Conservation (phyloP, 129 eudicot genomes). For the Lactuca saligna region DNA sequence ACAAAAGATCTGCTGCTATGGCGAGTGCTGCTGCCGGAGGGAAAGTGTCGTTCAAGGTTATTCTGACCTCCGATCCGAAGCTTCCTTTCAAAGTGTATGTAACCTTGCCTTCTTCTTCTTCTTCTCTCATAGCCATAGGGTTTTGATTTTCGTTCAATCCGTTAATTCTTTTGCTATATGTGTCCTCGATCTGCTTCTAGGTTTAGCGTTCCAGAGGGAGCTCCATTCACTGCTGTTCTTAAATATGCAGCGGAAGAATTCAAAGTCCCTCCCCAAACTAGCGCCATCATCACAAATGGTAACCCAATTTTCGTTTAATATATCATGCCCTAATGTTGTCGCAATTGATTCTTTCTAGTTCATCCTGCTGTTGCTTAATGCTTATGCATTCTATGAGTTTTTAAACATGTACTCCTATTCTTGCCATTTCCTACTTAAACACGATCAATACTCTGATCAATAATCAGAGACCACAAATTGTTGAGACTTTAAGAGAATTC, state of each 20-base stretch:
- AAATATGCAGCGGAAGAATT: slow-evolving; percentile 98
- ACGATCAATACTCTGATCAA: background rate
- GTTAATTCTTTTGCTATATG: background rate
- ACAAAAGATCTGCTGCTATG: slow-evolving; percentile 28
- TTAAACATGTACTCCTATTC: background rate
- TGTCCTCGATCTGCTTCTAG: slow-evolving; percentile 25
- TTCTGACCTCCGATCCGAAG: slow-evolving; percentile 95
- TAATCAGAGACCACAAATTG: background rate
- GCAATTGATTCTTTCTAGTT: background rate
- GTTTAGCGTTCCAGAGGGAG: slow-evolving; percentile 99
- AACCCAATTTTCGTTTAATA: background rate
- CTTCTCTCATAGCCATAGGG: background rate
- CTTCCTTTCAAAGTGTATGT: slow-evolving; percentile 96
- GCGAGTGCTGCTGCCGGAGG: slow-evolving; percentile 76
- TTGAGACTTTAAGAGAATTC: too few species aligned
- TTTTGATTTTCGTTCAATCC: background rate
- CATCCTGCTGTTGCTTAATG: too few species aligned
- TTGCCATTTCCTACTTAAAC: background rate
- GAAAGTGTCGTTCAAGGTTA: slow-evolving; percentile 94
- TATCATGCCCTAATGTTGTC: background rate
- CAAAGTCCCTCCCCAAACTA: slow-evolving; percentile 99
- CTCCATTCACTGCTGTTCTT: slow-evolving; percentile 96
- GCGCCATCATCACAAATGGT: slow-evolving; percentile 99
- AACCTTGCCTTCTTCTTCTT: background rate
- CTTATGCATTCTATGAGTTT: background rate